Conservation (phyloP, 2,329 filamentous ascomycete genomes). For the Cladosporium sp. region DNA sequence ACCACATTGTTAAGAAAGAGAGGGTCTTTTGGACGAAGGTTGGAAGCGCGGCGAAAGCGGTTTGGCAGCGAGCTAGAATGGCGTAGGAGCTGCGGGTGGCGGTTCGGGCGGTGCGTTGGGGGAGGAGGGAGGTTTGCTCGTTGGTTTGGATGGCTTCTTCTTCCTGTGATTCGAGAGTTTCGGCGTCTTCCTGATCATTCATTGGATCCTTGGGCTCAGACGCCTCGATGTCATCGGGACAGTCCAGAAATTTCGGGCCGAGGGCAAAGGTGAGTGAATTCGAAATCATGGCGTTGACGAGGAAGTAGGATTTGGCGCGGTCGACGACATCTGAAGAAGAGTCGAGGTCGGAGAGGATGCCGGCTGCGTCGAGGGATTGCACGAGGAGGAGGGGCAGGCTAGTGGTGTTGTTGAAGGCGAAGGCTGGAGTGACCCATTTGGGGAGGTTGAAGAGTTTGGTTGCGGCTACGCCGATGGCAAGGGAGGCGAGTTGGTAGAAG, state of each 20-base stretch:
- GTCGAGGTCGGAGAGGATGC: constrained; percentile 53
- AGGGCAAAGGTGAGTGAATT: constrained; percentile 64
- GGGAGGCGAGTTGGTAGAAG: constrained; percentile 51
- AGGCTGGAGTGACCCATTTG: constrained; percentile 54
- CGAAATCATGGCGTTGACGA: constrained; percentile 64
- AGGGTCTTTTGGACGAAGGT: constrained; percentile 42
- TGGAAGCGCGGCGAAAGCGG: constrained; percentile 40
- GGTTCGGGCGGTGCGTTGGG: constrained; percentile 37
- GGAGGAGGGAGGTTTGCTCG: constrained; percentile 56
- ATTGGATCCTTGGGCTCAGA: constrained; percentile 21
- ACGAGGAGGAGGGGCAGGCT: constrained; percentile 55
- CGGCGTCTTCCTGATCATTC: constrained; percentile 28
- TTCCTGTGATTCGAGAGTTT: constrained; percentile 32
- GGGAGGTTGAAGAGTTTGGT: constrained; percentile 52
- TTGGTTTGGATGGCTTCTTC: constrained; percentile 36
- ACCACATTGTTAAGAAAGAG: constrained; percentile 45
- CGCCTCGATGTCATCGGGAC: constrained; percentile 33
- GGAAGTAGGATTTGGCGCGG: constrained; percentile 64
- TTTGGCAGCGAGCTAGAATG: constrained; percentile 37
- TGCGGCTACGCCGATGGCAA: constrained; percentile 47
- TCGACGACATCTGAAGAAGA: constrained; percentile 53
- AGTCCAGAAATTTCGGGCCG: constrained; percentile 59
- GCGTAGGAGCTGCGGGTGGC: constrained; percentile 34
- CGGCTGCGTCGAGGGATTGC: constrained; percentile 56
- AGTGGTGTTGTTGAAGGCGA: constrained; percentile 61